Evolutionary conservation across 805 yeast genomes (phyloP), one percentile per base, ranked within the genome.

Genomic region (Priceomyces haplophilus): DNA sequence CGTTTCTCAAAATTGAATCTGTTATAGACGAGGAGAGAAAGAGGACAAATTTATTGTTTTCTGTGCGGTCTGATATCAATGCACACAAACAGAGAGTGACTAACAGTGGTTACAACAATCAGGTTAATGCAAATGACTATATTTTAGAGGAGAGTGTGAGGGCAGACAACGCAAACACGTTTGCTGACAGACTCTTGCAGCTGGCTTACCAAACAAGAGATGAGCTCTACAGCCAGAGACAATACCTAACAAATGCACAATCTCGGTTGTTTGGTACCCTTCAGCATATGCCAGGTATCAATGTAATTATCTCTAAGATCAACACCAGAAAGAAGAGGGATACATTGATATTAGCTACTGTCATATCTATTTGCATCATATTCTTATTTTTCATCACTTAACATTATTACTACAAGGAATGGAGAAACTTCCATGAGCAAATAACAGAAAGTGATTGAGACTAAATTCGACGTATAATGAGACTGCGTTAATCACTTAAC

Each of bases 161-260:
- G 38, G 84, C 85, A 15, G 87, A 86, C 50, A 73, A 73, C 40
- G 81, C 93, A 34, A 82, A 88, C 58, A 72, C 75, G 34, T 69
- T 89, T 40, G 87, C 95, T 12, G 97, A 93, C 58, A 67, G 84
- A 34, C 69, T 93, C 44, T 73, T 91, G 30, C 76, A 77, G n/a
- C 90, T 85, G 58, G 98, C 97, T 1, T 84, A 79, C 65, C 87
- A 85, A 51, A 89, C 98, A 0, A 73, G 98, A 44, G 97, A 90
- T 46, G 95, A 87, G 55, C 75, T 93, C 41, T 51, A 76, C 36
- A 72, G 82, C 37, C 99, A 93, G 65, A 73, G 91, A 45, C 76
- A 74, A 30, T 59, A 76, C 6, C 69, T 93, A 41, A 71, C 72
- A 43, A 78, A 70, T 46, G 85, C 93, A 4, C 86, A 83, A 48